phyloP scores from a whole-genome alignment of 768 basidiomycete species.

The Tylopilus subfusipes region DNA sequence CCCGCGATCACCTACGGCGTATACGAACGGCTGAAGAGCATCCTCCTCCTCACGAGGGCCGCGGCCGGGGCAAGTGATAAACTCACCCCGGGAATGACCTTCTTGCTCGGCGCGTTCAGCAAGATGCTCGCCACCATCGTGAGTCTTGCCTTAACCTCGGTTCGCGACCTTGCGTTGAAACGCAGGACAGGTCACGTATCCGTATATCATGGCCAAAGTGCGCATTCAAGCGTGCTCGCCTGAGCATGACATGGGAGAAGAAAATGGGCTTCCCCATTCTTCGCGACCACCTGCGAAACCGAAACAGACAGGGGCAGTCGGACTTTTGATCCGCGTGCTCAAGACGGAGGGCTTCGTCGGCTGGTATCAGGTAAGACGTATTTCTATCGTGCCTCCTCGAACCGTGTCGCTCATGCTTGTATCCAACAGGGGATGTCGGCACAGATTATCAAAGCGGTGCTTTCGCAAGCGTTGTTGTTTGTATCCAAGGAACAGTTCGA shows the following conservation, averaged over 20 bases:
- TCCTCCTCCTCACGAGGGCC: constrained; percentile 56
- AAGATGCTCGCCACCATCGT: constrained; percentile 96
- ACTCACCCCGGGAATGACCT: constrained; percentile 74
- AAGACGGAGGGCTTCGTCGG: constrained; percentile 78
- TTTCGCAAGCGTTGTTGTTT: constrained; percentile 94
- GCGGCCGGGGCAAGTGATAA: constrained; percentile 47
- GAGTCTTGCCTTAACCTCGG: constrained; percentile 22
- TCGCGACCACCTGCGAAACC: constrained; percentile 19
- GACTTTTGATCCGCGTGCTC: constrained; percentile 69
- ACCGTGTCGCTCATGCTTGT: neutral
- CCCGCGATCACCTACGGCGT: constrained; percentile 97
- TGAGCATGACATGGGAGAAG: constrained; percentile 40
- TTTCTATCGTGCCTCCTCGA: neutral
- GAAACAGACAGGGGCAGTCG: constrained; percentile 70
- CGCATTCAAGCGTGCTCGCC: constrained; percentile 84
- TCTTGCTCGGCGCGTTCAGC: constrained; percentile 85
- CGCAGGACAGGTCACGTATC: constrained; percentile 75
- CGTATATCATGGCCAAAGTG: constrained; percentile 96
- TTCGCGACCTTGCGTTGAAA: neutral
- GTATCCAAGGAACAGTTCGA: constrained; percentile 98
- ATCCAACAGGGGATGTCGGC: constrained; percentile 84
- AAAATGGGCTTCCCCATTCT: constrained; percentile 17
- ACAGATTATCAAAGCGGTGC: constrained; percentile 92
- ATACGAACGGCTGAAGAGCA: constrained; percentile 85
- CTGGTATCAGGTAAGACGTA: constrained; percentile 81